A percentile compares a stretch with the other conserved stretches of the same genome.
Evolutionary conservation across 306 rosid species (phyloP).

Genomic region (Nissolia schottii): DNA sequence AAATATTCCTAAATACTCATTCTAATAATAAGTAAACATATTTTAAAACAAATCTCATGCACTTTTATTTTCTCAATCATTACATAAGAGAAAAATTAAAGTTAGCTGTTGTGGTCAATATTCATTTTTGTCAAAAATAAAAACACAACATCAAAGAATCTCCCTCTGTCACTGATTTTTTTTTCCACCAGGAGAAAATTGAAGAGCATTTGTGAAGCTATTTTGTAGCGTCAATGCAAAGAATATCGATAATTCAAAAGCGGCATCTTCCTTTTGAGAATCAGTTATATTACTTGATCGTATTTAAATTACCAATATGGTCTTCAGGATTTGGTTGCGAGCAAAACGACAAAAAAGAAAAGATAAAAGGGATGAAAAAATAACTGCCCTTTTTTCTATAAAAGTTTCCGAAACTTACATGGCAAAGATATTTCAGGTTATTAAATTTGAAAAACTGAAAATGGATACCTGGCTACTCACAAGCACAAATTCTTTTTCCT

Average conservation of each 20-base stretch:
- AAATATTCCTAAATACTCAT: too few relatives aligned
- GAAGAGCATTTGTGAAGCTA: background rate
- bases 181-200: background rate
- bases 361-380: background rate
- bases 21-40: too few relatives aligned
- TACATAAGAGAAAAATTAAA: background rate
- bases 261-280: conserved; percentile 14
- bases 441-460: conserved; percentile 14
- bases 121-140: background rate
- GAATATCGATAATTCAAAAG: background rate
- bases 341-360: conserved; percentile 7
- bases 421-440: background rate
- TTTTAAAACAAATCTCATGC: too few relatives aligned
- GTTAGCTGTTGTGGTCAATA: background rate
- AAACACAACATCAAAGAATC: background rate
- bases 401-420: conserved; percentile 29
- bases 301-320: conserved; percentile 13
- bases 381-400: background rate
- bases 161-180: background rate
- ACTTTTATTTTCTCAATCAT: background rate
- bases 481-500: background rate
- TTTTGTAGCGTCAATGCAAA: conserved; percentile 28
- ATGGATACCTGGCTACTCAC: background rate
- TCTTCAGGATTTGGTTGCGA: background rate
- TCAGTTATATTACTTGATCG: conserved; percentile 21